Percentiles rank a stretch among this genome's conserved stretches.
Conservation (phyloP, 2,329 filamentous ascomycete genomes). For the Venturia asperata region DNA sequence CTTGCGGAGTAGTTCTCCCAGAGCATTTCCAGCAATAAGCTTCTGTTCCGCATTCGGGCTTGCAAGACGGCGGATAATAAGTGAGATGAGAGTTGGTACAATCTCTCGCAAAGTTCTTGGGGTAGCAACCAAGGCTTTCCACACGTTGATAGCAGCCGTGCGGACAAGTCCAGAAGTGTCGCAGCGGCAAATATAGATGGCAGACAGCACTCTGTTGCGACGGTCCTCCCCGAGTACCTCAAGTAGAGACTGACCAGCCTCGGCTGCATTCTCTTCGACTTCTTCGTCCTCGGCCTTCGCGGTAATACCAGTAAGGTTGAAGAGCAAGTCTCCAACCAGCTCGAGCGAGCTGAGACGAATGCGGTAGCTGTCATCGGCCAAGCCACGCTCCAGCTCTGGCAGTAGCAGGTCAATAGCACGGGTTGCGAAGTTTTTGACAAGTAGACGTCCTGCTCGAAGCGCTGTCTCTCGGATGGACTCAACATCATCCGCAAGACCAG, state of each 20-base stretch:
- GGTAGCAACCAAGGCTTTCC: slow-evolving; percentile 92
- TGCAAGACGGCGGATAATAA: slow-evolving; percentile 87
- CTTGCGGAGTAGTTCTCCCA: slow-evolving; percentile 94
- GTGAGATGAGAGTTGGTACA: slow-evolving; percentile 86
- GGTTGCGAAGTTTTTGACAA: slow-evolving; percentile 97
- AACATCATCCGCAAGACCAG: slow-evolving; percentile 89
- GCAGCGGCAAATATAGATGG: slow-evolving; percentile 93
- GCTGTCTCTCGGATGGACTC: slow-evolving; percentile 97
- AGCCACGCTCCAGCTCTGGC: slow-evolving; percentile 87
- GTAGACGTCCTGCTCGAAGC: slow-evolving; percentile 79
- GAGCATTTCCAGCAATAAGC: slow-evolving; percentile 92
- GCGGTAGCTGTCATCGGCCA: slow-evolving; percentile 95
- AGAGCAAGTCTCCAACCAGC: slow-evolving; percentile 89
- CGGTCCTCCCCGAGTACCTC: slow-evolving; percentile 94
- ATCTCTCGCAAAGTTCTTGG: slow-evolving; percentile 91
- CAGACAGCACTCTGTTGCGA: slow-evolving; percentile 94
- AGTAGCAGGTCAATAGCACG: slow-evolving; percentile 89
- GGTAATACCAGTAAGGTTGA: slow-evolving; percentile 93
- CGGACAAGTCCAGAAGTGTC: slow-evolving; percentile 91
- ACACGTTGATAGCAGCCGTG: slow-evolving; percentile 81
- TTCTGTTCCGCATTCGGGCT: slow-evolving; percentile 98
- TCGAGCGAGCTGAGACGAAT: slow-evolving; percentile 98
- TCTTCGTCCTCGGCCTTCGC: slow-evolving; percentile 69
- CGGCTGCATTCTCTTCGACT: slow-evolving; percentile 71
- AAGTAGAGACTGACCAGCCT: slow-evolving; percentile 86